Evolutionary conservation across 108 stramenopile species (phyloP).

Genomic region (Heterococcus sp.): DNA sequence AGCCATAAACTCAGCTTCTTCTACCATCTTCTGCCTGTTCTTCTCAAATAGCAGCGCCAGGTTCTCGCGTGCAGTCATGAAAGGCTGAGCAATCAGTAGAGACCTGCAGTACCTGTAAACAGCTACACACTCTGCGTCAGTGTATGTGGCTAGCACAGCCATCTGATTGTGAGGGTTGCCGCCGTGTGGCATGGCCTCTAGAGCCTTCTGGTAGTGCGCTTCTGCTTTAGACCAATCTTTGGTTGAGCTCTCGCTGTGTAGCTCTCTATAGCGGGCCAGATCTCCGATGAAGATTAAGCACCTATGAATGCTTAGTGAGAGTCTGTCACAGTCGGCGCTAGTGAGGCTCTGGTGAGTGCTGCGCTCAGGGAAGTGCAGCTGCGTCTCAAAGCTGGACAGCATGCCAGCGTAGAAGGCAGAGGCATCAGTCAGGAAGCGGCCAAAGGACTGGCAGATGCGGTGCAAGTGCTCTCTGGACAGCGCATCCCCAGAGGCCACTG

Average conservation of each 20-base stretch:
- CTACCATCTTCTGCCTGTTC: slow-evolving; percentile 30
- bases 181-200: slow-evolving; percentile 38
- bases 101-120: slow-evolving; percentile 50
- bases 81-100: slow-evolving; percentile 34
- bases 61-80: slow-evolving; percentile 47
- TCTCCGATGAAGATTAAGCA: slow-evolving; percentile 50
- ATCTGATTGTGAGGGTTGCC: slow-evolving; percentile 53
- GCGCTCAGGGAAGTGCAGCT: background rate
- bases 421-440: slow-evolving; percentile 24
- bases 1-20: background rate
- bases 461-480: slow-evolving; percentile 28
- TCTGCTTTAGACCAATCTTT: slow-evolving; percentile 42
- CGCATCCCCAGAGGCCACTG: slow-evolving; percentile 13
- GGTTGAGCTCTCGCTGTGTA: slow-evolving; percentile 24
- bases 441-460: slow-evolving; percentile 24
- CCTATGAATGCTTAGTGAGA: slow-evolving; percentile 31
- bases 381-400: background rate
- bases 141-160: slow-evolving; percentile 50
- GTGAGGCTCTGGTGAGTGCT: too few relatives aligned
- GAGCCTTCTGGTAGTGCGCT: slow-evolving; percentile 29
- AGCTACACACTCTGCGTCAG: slow-evolving; percentile 51
- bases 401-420: slow-evolving; percentile 29
- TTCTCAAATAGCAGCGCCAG: slow-evolving; percentile 47
- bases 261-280: slow-evolving; percentile 42
- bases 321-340: background rate